Conservation (phyloP, 768 basidiomycete genomes). For the Serendipita sp. region DNA sequence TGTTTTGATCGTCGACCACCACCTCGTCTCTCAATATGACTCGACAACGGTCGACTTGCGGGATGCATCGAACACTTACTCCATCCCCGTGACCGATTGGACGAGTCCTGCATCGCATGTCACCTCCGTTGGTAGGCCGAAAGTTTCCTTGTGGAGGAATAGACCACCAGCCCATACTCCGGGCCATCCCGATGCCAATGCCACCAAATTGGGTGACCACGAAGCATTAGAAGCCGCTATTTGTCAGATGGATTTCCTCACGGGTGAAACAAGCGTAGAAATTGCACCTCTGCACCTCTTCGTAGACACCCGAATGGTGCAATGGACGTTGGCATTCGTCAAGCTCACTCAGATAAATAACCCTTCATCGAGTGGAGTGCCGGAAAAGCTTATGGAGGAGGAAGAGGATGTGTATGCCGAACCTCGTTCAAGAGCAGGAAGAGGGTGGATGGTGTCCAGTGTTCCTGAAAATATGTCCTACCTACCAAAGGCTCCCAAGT, state of each 20-base stretch:
- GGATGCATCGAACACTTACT: background rate
- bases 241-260: conserved; percentile 20
- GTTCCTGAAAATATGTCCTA: background rate
- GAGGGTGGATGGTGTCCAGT: conserved; percentile 8
- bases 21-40: conserved; percentile 44
- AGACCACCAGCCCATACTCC: no score
- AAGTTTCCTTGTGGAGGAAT: conserved; percentile 47
- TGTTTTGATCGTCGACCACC: conserved; percentile 57
- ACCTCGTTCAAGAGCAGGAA: conserved; percentile 24
- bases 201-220: no score
- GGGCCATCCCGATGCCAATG: no score
- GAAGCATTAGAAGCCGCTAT: background rate
- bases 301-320: conserved; percentile 38
- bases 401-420: conserved; percentile 21
- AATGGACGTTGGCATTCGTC: conserved; percentile 29
- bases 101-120: conserved; percentile 27
- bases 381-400: conserved; percentile 8
- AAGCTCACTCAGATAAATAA: conserved; percentile 19
- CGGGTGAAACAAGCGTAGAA: conserved; percentile 22
- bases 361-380: no score
- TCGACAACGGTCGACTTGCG: background rate
- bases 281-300: conserved; percentile 55
- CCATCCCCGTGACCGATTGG: conserved; percentile 37
- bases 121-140: conserved; percentile 24
- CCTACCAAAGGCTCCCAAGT: background rate